phyloP scores from a whole-genome alignment of 352 stramenopile genomes.

The Globisporangium radiosum region DNA sequence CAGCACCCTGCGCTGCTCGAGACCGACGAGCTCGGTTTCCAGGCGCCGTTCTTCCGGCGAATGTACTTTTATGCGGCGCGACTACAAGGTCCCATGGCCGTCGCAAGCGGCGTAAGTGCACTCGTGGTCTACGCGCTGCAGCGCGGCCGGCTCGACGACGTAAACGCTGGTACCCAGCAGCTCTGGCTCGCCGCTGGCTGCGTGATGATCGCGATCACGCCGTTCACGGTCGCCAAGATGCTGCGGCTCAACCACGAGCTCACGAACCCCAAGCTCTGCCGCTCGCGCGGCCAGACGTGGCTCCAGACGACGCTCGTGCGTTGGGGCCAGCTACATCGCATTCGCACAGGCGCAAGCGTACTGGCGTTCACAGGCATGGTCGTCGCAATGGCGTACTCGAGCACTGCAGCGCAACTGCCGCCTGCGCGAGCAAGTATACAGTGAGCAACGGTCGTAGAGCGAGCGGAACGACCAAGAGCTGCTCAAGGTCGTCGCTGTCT shows the following conservation, averaged over 20 bases:
- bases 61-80: slow-evolving; percentile 76
- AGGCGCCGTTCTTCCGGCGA: slow-evolving; percentile 66
- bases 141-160: slow-evolving; percentile 17
- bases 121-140: slow-evolving; percentile 42
- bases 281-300: slow-evolving; percentile 17
- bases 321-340: slow-evolving; percentile 31
- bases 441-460: too few relatives aligned
- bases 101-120: slow-evolving; percentile 46
- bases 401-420: background rate
- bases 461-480: too few relatives aligned
- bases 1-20: slow-evolving; percentile 69
- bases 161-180: slow-evolving; percentile 17
- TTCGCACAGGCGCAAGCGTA: slow-evolving; percentile 26
- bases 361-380: slow-evolving; percentile 33
- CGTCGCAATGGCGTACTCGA: slow-evolving; percentile 18
- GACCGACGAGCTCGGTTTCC: slow-evolving; percentile 43
- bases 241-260: slow-evolving; percentile 25
- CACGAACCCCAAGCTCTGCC: slow-evolving; percentile 16
- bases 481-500: too few relatives aligned
- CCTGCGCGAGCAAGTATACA: background rate
- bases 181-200: slow-evolving; percentile 47
- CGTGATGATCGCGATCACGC: slow-evolving; percentile 28
- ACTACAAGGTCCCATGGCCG: slow-evolving; percentile 49
- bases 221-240: slow-evolving; percentile 35
- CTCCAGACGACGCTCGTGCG: slow-evolving; percentile 20